Base-by-base conservation (phyloP, 2,329 filamentous ascomycete genomes). In the Pestalotiopsis sp. region DNA sequence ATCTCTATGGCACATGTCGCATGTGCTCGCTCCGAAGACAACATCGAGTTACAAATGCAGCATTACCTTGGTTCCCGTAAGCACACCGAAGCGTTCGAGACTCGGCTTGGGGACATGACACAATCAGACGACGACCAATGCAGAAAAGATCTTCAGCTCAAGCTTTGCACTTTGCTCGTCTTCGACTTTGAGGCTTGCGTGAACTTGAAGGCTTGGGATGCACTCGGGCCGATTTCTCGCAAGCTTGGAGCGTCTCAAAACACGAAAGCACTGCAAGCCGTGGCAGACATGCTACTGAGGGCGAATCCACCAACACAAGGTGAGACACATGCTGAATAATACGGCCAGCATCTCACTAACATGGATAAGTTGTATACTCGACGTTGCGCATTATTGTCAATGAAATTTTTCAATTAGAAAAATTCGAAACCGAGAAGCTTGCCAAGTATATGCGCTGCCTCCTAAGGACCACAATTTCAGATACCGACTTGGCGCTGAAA, bases 161-260 rank as follows among this genome's bases (percentile, higher is more conserved):
- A 94, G 74, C 82, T 92, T 45, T 85, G 90, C 5, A 87, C 89
- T 2, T 80, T 97, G 20, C 82, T 94, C 7, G 89, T 92, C 0
- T 93, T 95, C 72, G 92, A 96, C 72, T 92, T 97, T 70, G 94
- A 97, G 81, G 91, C 90, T 2, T 89, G 91, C 0, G 81, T 92
- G 52, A 85, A 84, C 39, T 82, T 96, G 4, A 87, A 89, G 69
- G 84, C 86, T 23, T 96, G 91, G 91, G 87, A 92, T 58, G 85
- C 88, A 49, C 81, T 97, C 1, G 81, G 84, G 4, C 78, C 82
- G 17, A 87, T 94, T 7, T 85, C 96, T 25, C 75, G 85, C 67
- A 85, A 83, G 66, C 84, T 85, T 1, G 80, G 79, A 5, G 66
- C 74, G 0, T 88, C 84, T 68, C 78, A 79, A 20, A 83, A 83